Percentiles rank a stretch among this genome's conserved stretches.
These are phyloP conservation scores for Lasiodiplodia theobromae DNA, from an alignment of 2,329 filamentous ascomycete species.

Conservation along the genomic window DNA sequence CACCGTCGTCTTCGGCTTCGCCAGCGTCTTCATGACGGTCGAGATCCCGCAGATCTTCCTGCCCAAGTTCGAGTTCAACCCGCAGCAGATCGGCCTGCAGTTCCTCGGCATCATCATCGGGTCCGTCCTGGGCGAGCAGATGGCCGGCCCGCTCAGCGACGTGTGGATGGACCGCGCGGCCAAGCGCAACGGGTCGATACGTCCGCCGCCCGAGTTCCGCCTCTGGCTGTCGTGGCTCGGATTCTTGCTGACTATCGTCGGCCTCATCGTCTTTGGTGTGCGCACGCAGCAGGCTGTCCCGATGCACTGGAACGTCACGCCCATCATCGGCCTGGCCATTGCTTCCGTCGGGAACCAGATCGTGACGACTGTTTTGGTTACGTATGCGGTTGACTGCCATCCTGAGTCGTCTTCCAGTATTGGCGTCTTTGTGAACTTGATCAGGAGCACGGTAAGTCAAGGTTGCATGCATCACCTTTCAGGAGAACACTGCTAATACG, in stretches of 20 bases:
- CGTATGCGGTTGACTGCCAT: conserved; percentile 67
- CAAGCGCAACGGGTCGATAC: conserved; percentile 40
- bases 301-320: conserved; percentile 63
- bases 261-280: conserved; percentile 63
- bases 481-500: not conserved
- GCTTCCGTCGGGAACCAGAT: conserved; percentile 65
- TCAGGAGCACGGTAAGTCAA: conserved; percentile 52
- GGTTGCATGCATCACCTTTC: not conserved
- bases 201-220: conserved; percentile 59
- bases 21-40: conserved; percentile 61
- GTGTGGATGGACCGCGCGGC: conserved; percentile 58
- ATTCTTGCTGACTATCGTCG: conserved; percentile 58
- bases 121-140: conserved; percentile 64
- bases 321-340: conserved; percentile 61
- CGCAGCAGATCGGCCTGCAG: conserved; percentile 65
- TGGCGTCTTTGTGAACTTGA: conserved; percentile 65
- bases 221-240: conserved; percentile 66
- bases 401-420: conserved; percentile 60
- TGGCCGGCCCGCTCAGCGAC: conserved; percentile 63
- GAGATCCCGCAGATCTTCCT: conserved; percentile 67
- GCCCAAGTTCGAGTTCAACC: conserved; percentile 62
- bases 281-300: conserved; percentile 53
- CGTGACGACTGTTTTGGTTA: conserved; percentile 66
- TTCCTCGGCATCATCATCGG: conserved; percentile 65
- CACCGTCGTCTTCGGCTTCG: conserved; percentile 65